Evolutionary conservation across 2,329 filamentous ascomycete species (phyloP).

Genomic region (Chrysosporium keratinophilum): DNA sequence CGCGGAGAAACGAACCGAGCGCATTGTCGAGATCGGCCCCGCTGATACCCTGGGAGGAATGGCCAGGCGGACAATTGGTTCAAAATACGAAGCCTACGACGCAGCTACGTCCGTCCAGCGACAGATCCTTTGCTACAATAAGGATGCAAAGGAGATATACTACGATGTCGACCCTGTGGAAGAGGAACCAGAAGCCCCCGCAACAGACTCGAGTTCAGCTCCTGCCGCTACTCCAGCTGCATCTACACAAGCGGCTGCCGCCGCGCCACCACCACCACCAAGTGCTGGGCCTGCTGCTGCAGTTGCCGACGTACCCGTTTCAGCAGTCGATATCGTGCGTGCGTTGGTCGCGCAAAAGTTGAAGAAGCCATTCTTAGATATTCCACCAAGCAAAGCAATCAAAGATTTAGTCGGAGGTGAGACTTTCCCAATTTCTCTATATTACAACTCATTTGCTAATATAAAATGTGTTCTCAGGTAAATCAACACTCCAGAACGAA

Average conservation of each 20-base stretch:
- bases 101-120: slow-evolving; percentile 91
- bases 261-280: slow-evolving; percentile 48
- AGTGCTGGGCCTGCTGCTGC: slow-evolving; percentile 77
- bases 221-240: slow-evolving; percentile 32
- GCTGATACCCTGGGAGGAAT: slow-evolving; percentile 95
- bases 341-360: slow-evolving; percentile 91
- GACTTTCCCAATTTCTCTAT: slow-evolving; percentile 28
- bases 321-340: slow-evolving; percentile 80
- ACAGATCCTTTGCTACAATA: slow-evolving; percentile 98
- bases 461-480: slow-evolving; percentile 49
- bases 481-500: slow-evolving; percentile 97
- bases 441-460: slow-evolving; percentile 13
- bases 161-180: slow-evolving; percentile 96
- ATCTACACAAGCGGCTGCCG: slow-evolving; percentile 42
- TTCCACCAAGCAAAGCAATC: slow-evolving; percentile 91
- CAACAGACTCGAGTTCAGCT: slow-evolving; percentile 29
- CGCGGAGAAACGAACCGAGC: slow-evolving; percentile 87
- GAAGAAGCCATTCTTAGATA: slow-evolving; percentile 82
- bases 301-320: slow-evolving; percentile 75
- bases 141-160: slow-evolving; percentile 98
- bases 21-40: slow-evolving; percentile 94
- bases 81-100: slow-evolving; percentile 98
- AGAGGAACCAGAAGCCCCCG: slow-evolving; percentile 54
- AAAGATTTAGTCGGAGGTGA: slow-evolving; percentile 95
- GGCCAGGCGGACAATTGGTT: slow-evolving; percentile 89